These are phyloP conservation scores for Carex kokanica DNA, from an alignment of 176 grass and related monocot species.

Conservation along the genomic window DNA sequence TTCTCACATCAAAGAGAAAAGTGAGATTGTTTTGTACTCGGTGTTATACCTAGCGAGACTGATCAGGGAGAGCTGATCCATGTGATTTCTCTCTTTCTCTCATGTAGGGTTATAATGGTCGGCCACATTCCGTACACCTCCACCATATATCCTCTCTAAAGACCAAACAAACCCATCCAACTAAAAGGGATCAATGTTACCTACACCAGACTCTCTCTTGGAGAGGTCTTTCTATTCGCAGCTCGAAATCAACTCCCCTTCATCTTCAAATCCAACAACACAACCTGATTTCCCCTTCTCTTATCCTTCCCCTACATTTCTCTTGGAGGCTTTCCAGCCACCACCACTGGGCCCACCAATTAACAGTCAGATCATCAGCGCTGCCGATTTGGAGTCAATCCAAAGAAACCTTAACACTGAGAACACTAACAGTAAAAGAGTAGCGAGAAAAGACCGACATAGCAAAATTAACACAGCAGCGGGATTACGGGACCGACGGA, in stretches of 20 bases:
- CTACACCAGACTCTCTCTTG: constrained; percentile 24
- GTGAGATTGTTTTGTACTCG: not conserved
- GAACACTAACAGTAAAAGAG: constrained; percentile 18
- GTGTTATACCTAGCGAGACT: not conserved
- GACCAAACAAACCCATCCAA: not conserved
- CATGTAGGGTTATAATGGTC: not conserved
- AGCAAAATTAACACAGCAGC: constrained; percentile 89
- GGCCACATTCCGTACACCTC: not conserved
- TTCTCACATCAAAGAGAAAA: constrained; percentile 1
- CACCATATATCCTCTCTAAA: not conserved
- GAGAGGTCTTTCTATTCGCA: constrained; percentile 16
- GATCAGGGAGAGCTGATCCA: constrained; percentile 6
- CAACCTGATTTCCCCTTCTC: constrained; percentile 26
- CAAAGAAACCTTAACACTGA: not conserved
- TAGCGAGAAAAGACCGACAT: constrained; percentile 73
- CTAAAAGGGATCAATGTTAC: constrained; percentile 28
- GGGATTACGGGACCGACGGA: constrained; percentile 78
- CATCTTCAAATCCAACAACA: constrained; percentile 3
- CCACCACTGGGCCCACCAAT: not conserved
- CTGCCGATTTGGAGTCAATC: not conserved
- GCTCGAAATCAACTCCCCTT: constrained; percentile 29
- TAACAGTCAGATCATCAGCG: not conserved
- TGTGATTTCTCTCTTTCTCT: not conserved
- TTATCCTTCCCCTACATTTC: constrained; percentile 8
- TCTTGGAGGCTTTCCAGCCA: constrained; percentile 7